These are phyloP conservation scores for Staphylotrichum tortipilum DNA, from an alignment of 495 filamentous ascomycete genomes.

Conservation along the genomic window DNA sequence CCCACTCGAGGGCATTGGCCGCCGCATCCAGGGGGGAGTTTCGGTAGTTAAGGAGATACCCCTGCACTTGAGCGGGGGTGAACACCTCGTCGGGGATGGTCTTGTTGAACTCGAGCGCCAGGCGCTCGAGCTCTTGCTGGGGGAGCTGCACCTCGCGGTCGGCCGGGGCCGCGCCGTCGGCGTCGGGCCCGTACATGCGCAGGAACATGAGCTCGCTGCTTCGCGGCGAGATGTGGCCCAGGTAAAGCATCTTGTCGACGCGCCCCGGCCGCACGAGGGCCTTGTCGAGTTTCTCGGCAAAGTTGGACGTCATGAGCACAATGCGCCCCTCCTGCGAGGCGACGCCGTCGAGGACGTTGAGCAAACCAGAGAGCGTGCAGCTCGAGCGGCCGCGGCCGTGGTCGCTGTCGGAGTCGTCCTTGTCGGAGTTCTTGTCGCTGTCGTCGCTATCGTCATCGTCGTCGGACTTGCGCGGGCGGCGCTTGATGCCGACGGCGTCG, in stretches of 20 bases:
- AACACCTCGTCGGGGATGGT: conserved; percentile 46
- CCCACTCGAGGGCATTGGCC: conserved; percentile 39
- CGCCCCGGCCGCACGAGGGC: conserved; percentile 62
- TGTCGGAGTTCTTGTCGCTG: conserved; percentile 20
- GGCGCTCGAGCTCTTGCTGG: conserved; percentile 25
- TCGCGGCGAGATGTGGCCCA: conserved; percentile 40
- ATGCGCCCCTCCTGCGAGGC: conserved; percentile 62
- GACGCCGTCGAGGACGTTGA: conserved; percentile 68
- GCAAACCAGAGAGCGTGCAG: conserved; percentile 54
- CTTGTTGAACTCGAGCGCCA: conserved; percentile 44
- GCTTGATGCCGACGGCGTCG: conserved; percentile 49
- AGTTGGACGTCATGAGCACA: conserved; percentile 69
- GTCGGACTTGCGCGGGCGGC: conserved; percentile 17
- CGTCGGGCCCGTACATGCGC: conserved; percentile 36
- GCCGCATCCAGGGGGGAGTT: conserved; percentile 44
- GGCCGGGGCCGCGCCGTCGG: conserved; percentile 5
- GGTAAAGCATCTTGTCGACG: conserved; percentile 56
- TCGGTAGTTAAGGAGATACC: conserved; percentile 49
- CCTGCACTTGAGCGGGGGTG: conserved; percentile 62
- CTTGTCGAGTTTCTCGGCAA: conserved; percentile 55
- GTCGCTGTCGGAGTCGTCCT: conserved; percentile 7
- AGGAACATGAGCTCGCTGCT: conserved; percentile 43
- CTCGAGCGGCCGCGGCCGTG: conserved; percentile 2
- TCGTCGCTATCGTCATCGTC: conserved; percentile 18
- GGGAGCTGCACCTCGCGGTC: conserved; percentile 4